Evolutionary conservation across 192 early-diverging fungal genomes (phyloP).

Genomic region (Coemansia furcata): DNA sequence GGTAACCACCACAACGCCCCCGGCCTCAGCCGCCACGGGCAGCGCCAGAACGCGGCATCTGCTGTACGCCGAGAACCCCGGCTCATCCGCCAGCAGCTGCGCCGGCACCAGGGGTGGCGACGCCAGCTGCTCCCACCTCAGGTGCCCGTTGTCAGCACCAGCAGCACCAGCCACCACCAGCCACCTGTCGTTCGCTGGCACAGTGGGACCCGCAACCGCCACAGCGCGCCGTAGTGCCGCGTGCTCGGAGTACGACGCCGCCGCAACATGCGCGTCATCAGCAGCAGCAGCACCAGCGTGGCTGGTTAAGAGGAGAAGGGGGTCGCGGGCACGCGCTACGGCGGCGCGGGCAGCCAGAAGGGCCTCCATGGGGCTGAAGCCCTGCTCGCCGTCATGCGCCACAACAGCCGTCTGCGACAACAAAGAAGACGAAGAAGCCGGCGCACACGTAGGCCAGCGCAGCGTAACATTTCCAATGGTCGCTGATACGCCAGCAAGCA

Average conservation of each 20-base stretch:
- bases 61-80: slow-evolving; percentile 38
- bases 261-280: background rate
- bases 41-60: slow-evolving; percentile 26
- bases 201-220: slow-evolving; percentile 11
- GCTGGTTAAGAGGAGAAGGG: background rate
- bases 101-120: slow-evolving; percentile 11
- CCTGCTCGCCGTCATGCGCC: background rate
- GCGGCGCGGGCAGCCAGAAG: slow-evolving; percentile 28
- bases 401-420: background rate
- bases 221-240: slow-evolving; percentile 14
- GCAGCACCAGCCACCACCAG: slow-evolving; percentile 18
- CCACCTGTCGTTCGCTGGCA: background rate
- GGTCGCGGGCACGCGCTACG: slow-evolving; percentile 10
- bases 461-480: background rate
- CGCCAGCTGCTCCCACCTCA: slow-evolving; percentile 23
- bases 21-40: slow-evolving; percentile 10
- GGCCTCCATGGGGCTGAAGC: slow-evolving; percentile 26
- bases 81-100: background rate
- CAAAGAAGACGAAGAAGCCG: background rate
- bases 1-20: slow-evolving; percentile 2
- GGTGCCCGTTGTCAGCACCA: background rate
- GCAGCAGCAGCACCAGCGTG: too few species aligned
- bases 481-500: background rate
- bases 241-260: background rate
- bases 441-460: slow-evolving; percentile 31